A percentile compares a stretch with the other conserved stretches of the same genome.
phyloP scores from a whole-genome alignment of 164 flowering plant genomes.

The Liquidambar formosana region DNA sequence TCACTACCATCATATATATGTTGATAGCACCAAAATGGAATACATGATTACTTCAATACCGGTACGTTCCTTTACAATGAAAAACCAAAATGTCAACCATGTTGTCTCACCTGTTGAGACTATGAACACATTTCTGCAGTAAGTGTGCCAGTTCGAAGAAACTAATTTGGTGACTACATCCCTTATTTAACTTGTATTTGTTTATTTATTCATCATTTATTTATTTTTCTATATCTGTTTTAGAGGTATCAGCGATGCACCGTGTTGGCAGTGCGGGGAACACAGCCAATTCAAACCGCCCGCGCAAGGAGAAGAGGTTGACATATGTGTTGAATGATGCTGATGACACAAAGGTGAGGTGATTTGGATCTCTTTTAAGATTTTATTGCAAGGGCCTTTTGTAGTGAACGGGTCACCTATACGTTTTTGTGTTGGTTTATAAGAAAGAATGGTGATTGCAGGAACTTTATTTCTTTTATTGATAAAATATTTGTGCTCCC shows the following conservation, averaged over 20 bases:
- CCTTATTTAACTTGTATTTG: background rate
- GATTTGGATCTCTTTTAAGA: background rate
- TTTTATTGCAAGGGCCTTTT: background rate
- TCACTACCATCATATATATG: background rate
- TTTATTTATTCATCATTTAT: background rate
- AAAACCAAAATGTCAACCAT: background rate
- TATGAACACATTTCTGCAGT: background rate
- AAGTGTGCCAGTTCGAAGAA: background rate
- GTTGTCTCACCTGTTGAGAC: background rate
- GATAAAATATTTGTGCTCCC: too few species aligned
- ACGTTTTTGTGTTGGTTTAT: background rate
- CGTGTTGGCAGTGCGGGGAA: slow-evolving; percentile 95
- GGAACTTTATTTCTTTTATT: background rate
- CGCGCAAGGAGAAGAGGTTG: slow-evolving; percentile 89
- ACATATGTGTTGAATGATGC: slow-evolving; percentile 85
- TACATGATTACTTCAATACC: background rate
- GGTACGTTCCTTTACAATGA: too few species aligned
- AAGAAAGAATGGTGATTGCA: background rate
- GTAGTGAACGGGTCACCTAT: background rate
- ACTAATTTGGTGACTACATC: background rate
- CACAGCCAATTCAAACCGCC: slow-evolving; percentile 64
- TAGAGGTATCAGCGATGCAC: slow-evolving; percentile 73
- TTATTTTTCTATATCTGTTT: background rate
- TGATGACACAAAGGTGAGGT: slow-evolving; percentile 71
- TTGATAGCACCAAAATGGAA: background rate